These are phyloP conservation scores for Linnemannia hyalina DNA, from an alignment of 192 early-diverging fungal genomes.

Conservation along the genomic window DNA sequence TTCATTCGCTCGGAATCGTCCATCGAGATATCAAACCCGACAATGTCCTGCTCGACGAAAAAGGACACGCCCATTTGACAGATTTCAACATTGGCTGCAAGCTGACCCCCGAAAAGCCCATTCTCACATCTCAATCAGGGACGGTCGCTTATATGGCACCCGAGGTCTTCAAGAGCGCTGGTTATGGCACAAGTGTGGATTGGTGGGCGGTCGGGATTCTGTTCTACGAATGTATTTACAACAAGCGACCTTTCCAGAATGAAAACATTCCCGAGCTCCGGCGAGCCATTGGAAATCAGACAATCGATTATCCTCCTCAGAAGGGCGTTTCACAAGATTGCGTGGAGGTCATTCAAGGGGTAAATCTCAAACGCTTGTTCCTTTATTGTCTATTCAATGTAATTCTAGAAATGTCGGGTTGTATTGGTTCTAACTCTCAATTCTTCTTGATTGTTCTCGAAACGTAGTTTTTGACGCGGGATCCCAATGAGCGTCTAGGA, in stretches of 20 bases:
- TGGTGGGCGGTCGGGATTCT: slow-evolving; percentile 97
- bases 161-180: slow-evolving; percentile 75
- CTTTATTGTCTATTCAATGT: background rate
- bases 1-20: slow-evolving; percentile 87
- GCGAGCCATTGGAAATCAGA: slow-evolving; percentile 29
- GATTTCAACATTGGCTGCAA: slow-evolving; percentile 97
- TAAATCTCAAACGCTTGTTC: slow-evolving; percentile 2
- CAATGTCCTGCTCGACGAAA: slow-evolving; percentile 82
- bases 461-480: slow-evolving; percentile 31
- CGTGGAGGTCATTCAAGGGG: slow-evolving; percentile 28
- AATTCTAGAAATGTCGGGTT: background rate
- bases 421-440: background rate
- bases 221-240: slow-evolving; percentile 89
- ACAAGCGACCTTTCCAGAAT: slow-evolving; percentile 38
- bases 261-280: slow-evolving; percentile 41
- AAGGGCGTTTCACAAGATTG: slow-evolving; percentile 40
- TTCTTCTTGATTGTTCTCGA: background rate
- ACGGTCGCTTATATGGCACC: slow-evolving; percentile 95
- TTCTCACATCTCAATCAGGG: slow-evolving; percentile 88
- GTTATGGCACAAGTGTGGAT: slow-evolving; percentile 92
- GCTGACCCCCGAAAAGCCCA: slow-evolving; percentile 65
- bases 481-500: slow-evolving; percentile 45
- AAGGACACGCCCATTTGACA: slow-evolving; percentile 91
- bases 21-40: slow-evolving; percentile 96
- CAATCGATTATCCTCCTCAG: slow-evolving; percentile 40